Evolutionary conservation across 208 protist genomes (phyloP).

Genomic region (Wallacemonas sp.): DNA sequence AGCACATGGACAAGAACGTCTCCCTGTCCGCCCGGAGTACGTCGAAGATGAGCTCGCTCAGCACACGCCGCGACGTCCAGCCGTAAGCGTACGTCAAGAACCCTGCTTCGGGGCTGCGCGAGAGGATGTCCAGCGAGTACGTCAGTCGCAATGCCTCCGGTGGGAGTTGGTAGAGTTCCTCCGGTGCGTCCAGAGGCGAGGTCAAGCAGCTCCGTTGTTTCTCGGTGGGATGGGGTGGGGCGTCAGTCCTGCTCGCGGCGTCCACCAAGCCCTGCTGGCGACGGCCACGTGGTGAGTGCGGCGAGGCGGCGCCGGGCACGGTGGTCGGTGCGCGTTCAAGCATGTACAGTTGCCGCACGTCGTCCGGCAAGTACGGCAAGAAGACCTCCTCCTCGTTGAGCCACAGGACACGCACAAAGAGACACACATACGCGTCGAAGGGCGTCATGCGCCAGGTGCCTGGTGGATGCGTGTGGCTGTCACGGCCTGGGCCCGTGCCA

Average conservation of each 20-base stretch:
- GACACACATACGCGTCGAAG: slow-evolving; percentile 37
- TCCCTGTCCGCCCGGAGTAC: slow-evolving; percentile 46
- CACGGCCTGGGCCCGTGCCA: neutral
- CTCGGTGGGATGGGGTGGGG: neutral
- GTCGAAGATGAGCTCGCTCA: slow-evolving; percentile 56
- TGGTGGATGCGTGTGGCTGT: too few species aligned
- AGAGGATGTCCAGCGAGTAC: slow-evolving; percentile 66
- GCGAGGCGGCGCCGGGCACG: neutral
- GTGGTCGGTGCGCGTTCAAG: slow-evolving; percentile 2
- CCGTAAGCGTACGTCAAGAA: slow-evolving; percentile 71
- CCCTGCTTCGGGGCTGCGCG: slow-evolving; percentile 36
- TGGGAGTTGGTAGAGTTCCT: slow-evolving; percentile 17
- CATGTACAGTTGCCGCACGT: neutral
- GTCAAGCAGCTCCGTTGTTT: slow-evolving; percentile 8
- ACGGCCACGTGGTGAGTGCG: neutral
- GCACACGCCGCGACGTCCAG: slow-evolving; percentile 28
- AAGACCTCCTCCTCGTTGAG: slow-evolving; percentile 31
- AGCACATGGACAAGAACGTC: slow-evolving; percentile 53
- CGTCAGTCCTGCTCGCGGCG: neutral
- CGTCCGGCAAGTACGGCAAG: slow-evolving; percentile 23
- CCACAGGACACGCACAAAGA: slow-evolving; percentile 59
- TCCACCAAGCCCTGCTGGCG: neutral
- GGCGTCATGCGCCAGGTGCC: slow-evolving; percentile 1
- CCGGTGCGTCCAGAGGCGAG: neutral
- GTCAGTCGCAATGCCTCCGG: slow-evolving; percentile 42